Percentiles rank a stretch among this genome's conserved stretches.
Evolutionary conservation across 2,329 filamentous ascomycete genomes (phyloP).

Genomic region (Sphaerulina musiva): DNA sequence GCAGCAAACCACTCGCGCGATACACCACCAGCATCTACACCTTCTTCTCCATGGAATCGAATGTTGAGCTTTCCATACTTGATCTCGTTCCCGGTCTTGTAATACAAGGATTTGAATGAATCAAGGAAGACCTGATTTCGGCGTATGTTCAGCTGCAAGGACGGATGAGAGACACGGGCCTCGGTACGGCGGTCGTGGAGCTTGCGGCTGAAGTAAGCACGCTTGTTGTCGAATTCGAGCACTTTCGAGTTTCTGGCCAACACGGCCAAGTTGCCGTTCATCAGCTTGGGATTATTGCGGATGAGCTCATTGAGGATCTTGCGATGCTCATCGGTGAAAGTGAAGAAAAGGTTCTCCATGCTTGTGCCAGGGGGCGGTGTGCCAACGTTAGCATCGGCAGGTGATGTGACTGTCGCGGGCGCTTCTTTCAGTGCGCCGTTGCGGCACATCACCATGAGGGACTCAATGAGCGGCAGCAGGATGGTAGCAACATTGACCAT

Average conservation of each 20-base stretch:
- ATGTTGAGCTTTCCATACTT: conserved; percentile 99
- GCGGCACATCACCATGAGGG: conserved; percentile 98
- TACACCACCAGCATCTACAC: conserved; percentile 94
- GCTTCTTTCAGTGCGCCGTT: conserved; percentile 78
- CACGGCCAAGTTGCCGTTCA: conserved; percentile 95
- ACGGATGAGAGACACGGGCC: conserved; percentile 63
- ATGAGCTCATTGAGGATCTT: conserved; percentile 98
- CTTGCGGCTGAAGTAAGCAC: conserved; percentile 94
- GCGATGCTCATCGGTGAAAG: conserved; percentile 93
- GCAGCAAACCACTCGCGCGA: conserved; percentile 99
- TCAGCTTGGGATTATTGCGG: conserved; percentile 91
- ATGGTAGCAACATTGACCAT: conserved; percentile 98
- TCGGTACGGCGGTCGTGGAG: conserved; percentile 71
- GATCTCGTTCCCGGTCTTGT: conserved; percentile 93
- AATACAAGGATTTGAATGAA: conserved; percentile 96
- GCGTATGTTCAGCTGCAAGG: conserved; percentile 80
- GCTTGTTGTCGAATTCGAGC: conserved; percentile 98
- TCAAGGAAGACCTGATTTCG: conserved; percentile 96
- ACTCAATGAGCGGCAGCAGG: conserved; percentile 86
- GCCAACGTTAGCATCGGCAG: conserved; percentile 45
- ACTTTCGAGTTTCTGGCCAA: conserved; percentile 98
- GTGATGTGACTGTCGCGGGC: conserved; percentile 44
- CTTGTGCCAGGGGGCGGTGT: conserved; percentile 72
- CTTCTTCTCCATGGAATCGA: conserved; percentile 93
- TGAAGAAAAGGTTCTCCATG: conserved; percentile 91